Conservation (phyloP, 2,329 filamentous ascomycete genomes). For the Beauveria bassiana region DNA sequence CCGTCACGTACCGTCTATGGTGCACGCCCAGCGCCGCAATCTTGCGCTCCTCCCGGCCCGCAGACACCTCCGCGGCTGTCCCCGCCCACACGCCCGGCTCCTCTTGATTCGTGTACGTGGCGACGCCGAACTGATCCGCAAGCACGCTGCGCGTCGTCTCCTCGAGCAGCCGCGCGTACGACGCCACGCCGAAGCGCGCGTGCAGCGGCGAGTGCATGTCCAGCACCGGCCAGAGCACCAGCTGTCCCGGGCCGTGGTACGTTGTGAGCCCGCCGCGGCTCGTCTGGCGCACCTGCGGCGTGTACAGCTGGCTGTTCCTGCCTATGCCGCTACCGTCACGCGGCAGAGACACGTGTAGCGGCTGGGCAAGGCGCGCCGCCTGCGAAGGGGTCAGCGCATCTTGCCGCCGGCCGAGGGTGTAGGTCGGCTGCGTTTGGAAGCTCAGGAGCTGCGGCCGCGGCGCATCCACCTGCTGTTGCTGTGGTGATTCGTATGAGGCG, state of each 20-base stretch:
- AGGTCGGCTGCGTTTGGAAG: slow-evolving; percentile 75
- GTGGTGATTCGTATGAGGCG: slow-evolving; percentile 8
- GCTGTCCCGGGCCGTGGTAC: slow-evolving; percentile 89
- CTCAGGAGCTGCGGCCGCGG: slow-evolving; percentile 69
- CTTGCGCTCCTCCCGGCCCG: slow-evolving; percentile 49
- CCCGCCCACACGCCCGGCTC: slow-evolving; percentile 80
- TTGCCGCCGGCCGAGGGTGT: slow-evolving; percentile 85
- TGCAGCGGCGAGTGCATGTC: slow-evolving; percentile 59
- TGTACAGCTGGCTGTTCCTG: slow-evolving; percentile 20
- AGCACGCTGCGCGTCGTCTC: slow-evolving; percentile 64
- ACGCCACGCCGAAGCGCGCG: slow-evolving; percentile 56
- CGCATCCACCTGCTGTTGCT: slow-evolving; percentile 12
- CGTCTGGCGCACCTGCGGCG: slow-evolving; percentile 59
- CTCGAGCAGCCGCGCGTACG: slow-evolving; percentile 75
- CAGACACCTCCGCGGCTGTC: not conserved
- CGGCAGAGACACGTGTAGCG: slow-evolving; percentile 26
- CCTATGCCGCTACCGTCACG: slow-evolving; percentile 20
- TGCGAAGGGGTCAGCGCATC: slow-evolving; percentile 38
- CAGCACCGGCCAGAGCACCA: slow-evolving; percentile 88
- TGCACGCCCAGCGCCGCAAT: slow-evolving; percentile 92
- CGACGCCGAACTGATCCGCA: slow-evolving; percentile 45
- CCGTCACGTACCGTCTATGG: slow-evolving; percentile 72
- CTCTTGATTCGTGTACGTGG: slow-evolving; percentile 52
- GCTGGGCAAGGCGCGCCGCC: slow-evolving; percentile 33
- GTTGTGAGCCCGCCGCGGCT: slow-evolving; percentile 86